These are phyloP conservation scores for Leucaena leucocephala DNA, from an alignment of 306 rosid species.

Conservation along the genomic window DNA sequence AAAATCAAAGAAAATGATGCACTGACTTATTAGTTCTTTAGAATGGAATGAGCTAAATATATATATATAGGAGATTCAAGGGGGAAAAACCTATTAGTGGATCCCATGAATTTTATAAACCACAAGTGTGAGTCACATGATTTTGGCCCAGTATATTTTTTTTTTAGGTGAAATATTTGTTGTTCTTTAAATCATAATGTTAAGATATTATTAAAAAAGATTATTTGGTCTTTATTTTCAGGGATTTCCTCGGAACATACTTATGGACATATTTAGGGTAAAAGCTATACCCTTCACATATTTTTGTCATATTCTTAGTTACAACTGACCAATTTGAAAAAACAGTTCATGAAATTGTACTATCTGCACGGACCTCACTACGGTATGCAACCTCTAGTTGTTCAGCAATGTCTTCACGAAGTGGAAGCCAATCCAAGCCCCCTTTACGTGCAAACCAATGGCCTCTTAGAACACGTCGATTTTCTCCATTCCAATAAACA, in stretches of 20 bases:
- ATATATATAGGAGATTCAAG: constrained; percentile 2
- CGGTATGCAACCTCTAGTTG: constrained; percentile 88
- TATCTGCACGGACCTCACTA: constrained; percentile 56
- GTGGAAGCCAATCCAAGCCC: constrained; percentile 94
- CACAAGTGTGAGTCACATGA: not conserved
- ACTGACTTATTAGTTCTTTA: not conserved
- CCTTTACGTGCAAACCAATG: constrained; percentile 99
- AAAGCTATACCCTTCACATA: not conserved
- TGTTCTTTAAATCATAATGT: not conserved
- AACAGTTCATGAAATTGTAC: constrained; percentile 16
- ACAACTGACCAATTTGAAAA: constrained; percentile 21
- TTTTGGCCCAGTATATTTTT: not conserved
- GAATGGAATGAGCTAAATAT: not conserved
- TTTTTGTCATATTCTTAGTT: constrained; percentile 7
- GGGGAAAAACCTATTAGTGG: not conserved
- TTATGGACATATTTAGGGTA: not conserved
- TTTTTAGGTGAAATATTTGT: not conserved
- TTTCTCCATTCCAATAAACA: constrained; percentile 98
- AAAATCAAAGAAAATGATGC: not conserved
- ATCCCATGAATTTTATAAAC: not conserved
- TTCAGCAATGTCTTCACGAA: constrained; percentile 94
- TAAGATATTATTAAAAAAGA: not conserved
- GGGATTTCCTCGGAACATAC: not conserved
- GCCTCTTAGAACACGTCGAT: constrained; percentile 93
- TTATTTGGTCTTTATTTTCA: not conserved